Evolutionary conservation across 116 monocot genomes (phyloP).

Genomic region (Iris pallida): DNA sequence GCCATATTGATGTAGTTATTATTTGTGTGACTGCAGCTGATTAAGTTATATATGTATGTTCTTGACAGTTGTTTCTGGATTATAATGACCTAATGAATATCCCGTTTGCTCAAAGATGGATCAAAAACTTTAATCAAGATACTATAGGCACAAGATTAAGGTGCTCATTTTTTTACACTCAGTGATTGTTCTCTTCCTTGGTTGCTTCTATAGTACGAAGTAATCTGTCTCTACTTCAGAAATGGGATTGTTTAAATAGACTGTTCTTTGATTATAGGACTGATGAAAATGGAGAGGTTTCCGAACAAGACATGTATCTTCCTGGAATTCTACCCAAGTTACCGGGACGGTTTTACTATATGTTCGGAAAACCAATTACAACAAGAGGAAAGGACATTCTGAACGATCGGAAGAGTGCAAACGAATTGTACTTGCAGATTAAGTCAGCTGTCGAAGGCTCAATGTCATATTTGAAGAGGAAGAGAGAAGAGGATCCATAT

Average conservation of each 20-base stretch:
- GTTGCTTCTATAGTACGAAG: neutral
- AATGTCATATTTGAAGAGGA: slow-evolving; percentile 66
- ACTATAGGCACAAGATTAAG: slow-evolving; percentile 19
- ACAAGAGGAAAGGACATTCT: slow-evolving; percentile 38
- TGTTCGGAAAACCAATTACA: slow-evolving; percentile 77
- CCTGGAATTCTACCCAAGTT: slow-evolving; percentile 62
- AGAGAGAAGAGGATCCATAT: slow-evolving; percentile 82
- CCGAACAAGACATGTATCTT: slow-evolving; percentile 44
- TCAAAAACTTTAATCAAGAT: slow-evolving; percentile 25
- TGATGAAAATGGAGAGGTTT: slow-evolving; percentile 34
- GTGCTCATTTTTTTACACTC: slow-evolving; percentile 5
- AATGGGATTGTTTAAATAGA: neutral
- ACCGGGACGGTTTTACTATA: slow-evolving; percentile 80
- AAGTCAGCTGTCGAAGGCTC: slow-evolving; percentile 68
- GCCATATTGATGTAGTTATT: too few species aligned
- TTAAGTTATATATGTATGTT: neutral
- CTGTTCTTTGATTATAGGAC: slow-evolving; percentile 26
- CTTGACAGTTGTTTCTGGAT: slow-evolving; percentile 52
- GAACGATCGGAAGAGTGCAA: slow-evolving; percentile 40
- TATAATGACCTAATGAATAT: slow-evolving; percentile 41
- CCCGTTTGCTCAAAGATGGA: slow-evolving; percentile 30
- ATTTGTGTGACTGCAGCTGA: too few species aligned
- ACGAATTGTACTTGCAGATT: slow-evolving; percentile 49
- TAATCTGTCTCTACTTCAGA: neutral
- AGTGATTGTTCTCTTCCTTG: neutral